phyloP scores from a whole-genome alignment of 1,139 yeast genomes.

The Debaryomyces psychrophilus region DNA sequence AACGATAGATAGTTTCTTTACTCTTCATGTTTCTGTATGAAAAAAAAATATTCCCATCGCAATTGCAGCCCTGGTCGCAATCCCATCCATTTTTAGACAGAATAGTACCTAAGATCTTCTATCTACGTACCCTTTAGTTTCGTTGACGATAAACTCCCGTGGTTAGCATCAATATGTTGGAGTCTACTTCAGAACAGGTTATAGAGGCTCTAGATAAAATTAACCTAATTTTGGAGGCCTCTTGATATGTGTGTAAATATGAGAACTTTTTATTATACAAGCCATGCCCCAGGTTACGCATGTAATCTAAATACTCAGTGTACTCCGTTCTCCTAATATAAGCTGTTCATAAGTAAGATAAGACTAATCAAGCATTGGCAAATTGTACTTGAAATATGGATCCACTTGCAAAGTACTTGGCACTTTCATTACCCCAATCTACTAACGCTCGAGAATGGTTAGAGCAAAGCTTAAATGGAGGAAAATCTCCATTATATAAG shows the following conservation, averaged over 20 bases:
- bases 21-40: conserved; percentile 3
- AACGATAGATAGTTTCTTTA: background rate
- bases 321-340: conserved; percentile 1
- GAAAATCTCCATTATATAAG: conserved; percentile 42
- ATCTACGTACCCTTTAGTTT: background rate
- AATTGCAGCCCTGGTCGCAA: conserved; percentile 9
- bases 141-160: background rate
- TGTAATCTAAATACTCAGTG: conserved; percentile 1
- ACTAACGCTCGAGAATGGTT: conserved; percentile 49
- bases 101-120: background rate
- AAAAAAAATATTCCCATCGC: conserved; percentile 16
- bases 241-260: background rate
- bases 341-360: background rate
- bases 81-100: background rate
- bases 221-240: background rate
- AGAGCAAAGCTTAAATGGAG: conserved; percentile 47
- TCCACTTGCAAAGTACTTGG: conserved; percentile 45
- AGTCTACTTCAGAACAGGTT: background rate
- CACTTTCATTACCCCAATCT: conserved; percentile 57
- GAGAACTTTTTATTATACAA: background rate
- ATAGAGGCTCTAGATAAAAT: background rate
- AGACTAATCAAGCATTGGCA: background rate
- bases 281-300: background rate
- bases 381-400: conserved; percentile 20
- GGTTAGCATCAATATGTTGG: background rate